phyloP scores from a whole-genome alignment of 164 flowering plant genomes.

The Kalanchoe fedtschenkoi region DNA sequence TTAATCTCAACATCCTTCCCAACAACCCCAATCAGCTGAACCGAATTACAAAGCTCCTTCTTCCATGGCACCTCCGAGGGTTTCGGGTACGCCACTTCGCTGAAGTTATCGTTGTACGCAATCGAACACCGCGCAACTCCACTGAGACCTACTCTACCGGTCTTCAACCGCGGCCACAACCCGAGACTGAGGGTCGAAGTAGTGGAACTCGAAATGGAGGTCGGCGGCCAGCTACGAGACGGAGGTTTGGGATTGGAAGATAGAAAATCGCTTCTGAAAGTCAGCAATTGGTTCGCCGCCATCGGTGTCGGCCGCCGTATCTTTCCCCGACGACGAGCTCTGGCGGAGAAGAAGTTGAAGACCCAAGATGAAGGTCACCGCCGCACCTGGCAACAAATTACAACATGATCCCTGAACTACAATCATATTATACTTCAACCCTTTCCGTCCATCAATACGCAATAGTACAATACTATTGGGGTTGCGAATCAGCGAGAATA shows the following conservation, averaged over 20 bases:
- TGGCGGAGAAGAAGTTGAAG: neutral
- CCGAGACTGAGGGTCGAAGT: neutral
- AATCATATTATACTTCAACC: too few species aligned
- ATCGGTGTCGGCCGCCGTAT: neutral
- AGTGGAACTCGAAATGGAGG: neutral
- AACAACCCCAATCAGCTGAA: slow-evolving; percentile 63
- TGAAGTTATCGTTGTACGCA: slow-evolving; percentile 7
- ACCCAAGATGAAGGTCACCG: too few species aligned
- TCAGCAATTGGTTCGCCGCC: neutral
- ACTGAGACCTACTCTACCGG: neutral
- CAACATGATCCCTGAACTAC: too few species aligned
- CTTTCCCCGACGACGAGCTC: neutral
- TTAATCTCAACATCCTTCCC: slow-evolving; percentile 57
- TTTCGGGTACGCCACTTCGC: slow-evolving; percentile 25
- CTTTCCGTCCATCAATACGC: too few species aligned
- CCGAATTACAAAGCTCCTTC: slow-evolving; percentile 66
- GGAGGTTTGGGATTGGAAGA: neutral
- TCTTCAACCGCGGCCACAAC: neutral
- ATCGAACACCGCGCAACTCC: neutral
- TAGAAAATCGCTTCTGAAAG: neutral
- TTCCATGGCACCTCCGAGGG: slow-evolving; percentile 78
- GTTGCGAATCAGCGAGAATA: too few species aligned
- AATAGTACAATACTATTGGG: too few species aligned
- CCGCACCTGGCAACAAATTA: too few species aligned
- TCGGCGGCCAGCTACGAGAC: neutral